Evolutionary conservation across 1,284 basidiomycete genomes (phyloP).

Genomic region (Rhizopogon hawkerae): DNA sequence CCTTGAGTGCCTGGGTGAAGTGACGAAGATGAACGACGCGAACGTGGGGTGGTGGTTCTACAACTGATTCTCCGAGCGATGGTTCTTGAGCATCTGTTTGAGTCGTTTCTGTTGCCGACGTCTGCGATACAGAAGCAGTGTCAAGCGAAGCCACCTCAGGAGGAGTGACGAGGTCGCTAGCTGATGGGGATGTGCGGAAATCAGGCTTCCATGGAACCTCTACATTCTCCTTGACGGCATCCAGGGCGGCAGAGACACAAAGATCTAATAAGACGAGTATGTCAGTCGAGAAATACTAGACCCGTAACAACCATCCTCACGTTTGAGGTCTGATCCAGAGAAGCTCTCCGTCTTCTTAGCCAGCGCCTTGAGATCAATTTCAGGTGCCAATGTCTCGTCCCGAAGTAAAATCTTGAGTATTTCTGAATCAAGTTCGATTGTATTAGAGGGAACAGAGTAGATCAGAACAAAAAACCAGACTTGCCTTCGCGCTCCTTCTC

Average conservation of each 20-base stretch:
- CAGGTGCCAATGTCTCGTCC: slow-evolving; percentile 63
- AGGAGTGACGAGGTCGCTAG: slow-evolving; percentile 8
- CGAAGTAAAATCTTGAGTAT: slow-evolving; percentile 79
- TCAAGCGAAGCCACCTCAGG: slow-evolving; percentile 4
- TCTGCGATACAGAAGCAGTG: slow-evolving; percentile 7
- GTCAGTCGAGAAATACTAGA: slow-evolving; percentile 9
- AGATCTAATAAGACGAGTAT: slow-evolving; percentile 54
- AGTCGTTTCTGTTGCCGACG: slow-evolving; percentile 1
- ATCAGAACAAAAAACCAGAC: slow-evolving; percentile 13
- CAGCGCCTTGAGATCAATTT: slow-evolving; percentile 57
- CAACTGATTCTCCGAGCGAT: slow-evolving; percentile 5
- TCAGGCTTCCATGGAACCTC: slow-evolving; percentile 60
- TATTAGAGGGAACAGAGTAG: slow-evolving; percentile 4
- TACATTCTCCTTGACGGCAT: slow-evolving; percentile 79
- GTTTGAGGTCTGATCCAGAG: slow-evolving; percentile 90
- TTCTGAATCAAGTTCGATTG: slow-evolving; percentile 34
- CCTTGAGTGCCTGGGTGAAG: slow-evolving; percentile 74
- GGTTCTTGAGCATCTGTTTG: slow-evolving; percentile 5
- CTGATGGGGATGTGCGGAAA: slow-evolving; percentile 11
- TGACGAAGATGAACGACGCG: slow-evolving; percentile 54
- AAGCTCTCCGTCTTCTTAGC: slow-evolving; percentile 77
- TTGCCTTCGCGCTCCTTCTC: slow-evolving; percentile 73
- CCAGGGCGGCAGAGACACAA: slow-evolving; percentile 81
- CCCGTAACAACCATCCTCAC: slow-evolving; percentile 39
- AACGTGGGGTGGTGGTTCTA: neutral